Base-by-base conservation (phyloP, 2,329 filamentous ascomycete genomes). In the Aureobasidium melanogenum region DNA sequence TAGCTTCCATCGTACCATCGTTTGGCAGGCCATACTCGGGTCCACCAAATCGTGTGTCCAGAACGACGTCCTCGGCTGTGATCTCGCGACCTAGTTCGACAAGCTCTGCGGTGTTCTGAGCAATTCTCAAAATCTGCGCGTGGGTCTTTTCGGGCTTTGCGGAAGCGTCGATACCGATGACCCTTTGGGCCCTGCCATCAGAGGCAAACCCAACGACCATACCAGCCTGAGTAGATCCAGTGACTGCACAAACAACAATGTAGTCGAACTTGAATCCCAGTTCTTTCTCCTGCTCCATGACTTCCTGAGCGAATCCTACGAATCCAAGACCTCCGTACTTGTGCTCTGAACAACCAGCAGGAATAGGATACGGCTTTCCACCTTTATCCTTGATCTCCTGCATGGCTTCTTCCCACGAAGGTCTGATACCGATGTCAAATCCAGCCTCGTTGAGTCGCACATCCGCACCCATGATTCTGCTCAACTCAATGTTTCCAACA, bases 191-290 rank as follows among this genome's bases (percentile, higher is more conserved):
- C 38, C 69, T 75, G 50, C 70, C 71, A 36, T 71, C 69, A 1
- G 73, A 68, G 72, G 88, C 88, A 72, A 89, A 88, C 0, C 88
- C 88, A 0, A 86, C 87, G 9, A 90, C 78, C 79, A 90, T 87
- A 9, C 88, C 88, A 0, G 83, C 87, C 69, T 88, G 80, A 1
- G 87, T 89, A 6, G 81, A 85, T 4, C 87, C 88, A 0, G 87
- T 89, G 1, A 89, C 87, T 19, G 84, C 85, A 69, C 86, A 89
- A 24, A 69, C 68, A 12, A 89, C 73, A 8, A 89, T 69, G 0
- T 82, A 85, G 67, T 88, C 84, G 70, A 88, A 89, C 71, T 86
- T 86, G 12, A 88, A 68, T 0, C 83, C 84, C 28, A 83, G 65
- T 64, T 80, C 76, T 64, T 75, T 74, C 72, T 89, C 87, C 72